Conservation (phyloP, 2,329 filamentous ascomycete species). For the Epichloe elymi region DNA sequence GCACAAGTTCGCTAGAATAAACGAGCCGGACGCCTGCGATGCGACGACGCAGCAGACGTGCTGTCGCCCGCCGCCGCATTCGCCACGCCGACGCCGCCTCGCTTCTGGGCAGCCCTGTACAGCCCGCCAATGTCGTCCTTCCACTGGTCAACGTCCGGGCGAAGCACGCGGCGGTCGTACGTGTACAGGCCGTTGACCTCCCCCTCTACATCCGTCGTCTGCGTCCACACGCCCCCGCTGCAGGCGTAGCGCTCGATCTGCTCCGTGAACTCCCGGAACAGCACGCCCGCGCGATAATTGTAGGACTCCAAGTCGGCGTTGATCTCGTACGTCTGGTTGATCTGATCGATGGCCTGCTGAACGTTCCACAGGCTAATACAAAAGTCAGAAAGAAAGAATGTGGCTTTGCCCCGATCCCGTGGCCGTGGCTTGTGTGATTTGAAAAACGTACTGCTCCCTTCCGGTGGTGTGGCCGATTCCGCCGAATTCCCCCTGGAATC, state of each 20-base stretch:
- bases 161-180: conserved; percentile 49
- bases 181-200: conserved; percentile 61
- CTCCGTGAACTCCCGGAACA: conserved; percentile 48
- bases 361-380: conserved; percentile 49
- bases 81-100: conserved; percentile 5
- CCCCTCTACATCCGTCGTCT: conserved; percentile 62
- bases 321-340: conserved; percentile 57
- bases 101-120: conserved; percentile 37
- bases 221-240: conserved; percentile 57
- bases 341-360: conserved; percentile 39
- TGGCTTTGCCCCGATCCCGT: neutral
- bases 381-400: neutral
- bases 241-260: conserved; percentile 49
- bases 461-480: conserved; percentile 54
- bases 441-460: conserved; percentile 39
- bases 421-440: neutral
- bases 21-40: neutral
- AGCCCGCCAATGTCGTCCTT: conserved; percentile 43
- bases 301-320: conserved; percentile 43
- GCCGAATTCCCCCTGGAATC: conserved; percentile 59
- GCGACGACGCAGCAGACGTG: neutral
- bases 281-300: conserved; percentile 50
- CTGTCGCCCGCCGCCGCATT: neutral
- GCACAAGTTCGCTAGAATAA: no score
- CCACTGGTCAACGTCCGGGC: conserved; percentile 46